phyloP scores from a whole-genome alignment of 257 asterid species.

The Nyctanthes arbortristis region DNA sequence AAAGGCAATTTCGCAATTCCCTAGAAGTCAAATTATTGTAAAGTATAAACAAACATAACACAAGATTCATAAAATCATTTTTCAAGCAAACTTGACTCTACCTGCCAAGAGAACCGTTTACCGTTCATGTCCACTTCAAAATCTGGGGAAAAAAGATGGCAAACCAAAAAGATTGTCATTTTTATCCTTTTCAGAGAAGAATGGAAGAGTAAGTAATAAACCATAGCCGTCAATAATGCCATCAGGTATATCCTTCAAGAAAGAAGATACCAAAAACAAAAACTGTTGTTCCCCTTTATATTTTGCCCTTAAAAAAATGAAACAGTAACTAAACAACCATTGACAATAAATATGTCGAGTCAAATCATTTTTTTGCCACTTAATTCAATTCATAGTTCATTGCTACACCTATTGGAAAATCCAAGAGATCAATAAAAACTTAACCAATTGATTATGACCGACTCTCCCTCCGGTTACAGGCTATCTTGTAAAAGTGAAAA shows the following conservation, averaged over 20 bases:
- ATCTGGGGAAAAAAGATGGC: conserved; percentile 46
- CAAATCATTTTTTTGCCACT: not conserved
- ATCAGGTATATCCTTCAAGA: too few relatives aligned
- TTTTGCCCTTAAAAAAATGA: too few relatives aligned
- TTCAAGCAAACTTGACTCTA: conserved; percentile 4
- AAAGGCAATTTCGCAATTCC: conserved; percentile 96
- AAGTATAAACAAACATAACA: not conserved
- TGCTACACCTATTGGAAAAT: not conserved
- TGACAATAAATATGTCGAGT: not conserved
- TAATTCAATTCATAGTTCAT: not conserved
- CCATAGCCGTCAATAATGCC: too few relatives aligned
- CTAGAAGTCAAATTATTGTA: conserved; percentile 46
- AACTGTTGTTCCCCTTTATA: too few relatives aligned
- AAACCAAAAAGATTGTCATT: not conserved
- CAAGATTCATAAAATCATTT: conserved; percentile 6
- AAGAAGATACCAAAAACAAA: too few relatives aligned
- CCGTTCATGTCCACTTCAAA: conserved; percentile 98
- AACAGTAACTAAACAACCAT: not conserved
- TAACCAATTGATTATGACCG: not conserved
- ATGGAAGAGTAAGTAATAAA: too few relatives aligned
- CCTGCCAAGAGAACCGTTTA: conserved; percentile 95
- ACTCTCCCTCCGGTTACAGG: not conserved
- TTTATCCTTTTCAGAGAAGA: not conserved
- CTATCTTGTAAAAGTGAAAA: too few relatives aligned
- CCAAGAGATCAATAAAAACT: not conserved